phyloP scores from a whole-genome alignment of 768 basidiomycete genomes.

The Agrocybe pediades region DNA sequence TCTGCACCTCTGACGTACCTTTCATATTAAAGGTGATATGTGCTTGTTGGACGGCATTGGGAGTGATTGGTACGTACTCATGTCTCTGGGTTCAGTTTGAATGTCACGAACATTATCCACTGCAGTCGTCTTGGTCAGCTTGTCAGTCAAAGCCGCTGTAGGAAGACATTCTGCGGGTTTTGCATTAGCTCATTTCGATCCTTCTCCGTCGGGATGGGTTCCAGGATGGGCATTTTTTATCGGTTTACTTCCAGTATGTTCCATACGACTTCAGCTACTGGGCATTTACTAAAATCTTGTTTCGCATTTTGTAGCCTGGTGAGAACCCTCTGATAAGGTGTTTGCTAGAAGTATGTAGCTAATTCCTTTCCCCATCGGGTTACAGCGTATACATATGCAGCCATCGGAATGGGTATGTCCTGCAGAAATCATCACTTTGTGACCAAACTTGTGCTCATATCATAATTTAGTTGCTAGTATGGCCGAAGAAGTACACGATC shows the following conservation, averaged over 20 bases:
- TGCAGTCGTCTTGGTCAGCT: slow-evolving; percentile 54
- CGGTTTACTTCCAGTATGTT: slow-evolving; percentile 55
- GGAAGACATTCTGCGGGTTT: slow-evolving; percentile 57
- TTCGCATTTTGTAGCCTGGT: slow-evolving; percentile 30
- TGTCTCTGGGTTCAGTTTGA: too few species aligned
- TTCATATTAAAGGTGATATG: slow-evolving; percentile 45
- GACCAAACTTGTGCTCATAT: neutral
- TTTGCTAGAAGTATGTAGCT: neutral
- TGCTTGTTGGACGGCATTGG: slow-evolving; percentile 63
- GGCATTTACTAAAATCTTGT: neutral
- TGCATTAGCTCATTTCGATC: slow-evolving; percentile 60
- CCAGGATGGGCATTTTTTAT: slow-evolving; percentile 73
- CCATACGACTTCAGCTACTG: neutral
- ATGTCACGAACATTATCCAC: neutral
- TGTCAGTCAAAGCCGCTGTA: slow-evolving; percentile 57
- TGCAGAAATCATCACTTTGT: neutral
- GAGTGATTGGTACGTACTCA: slow-evolving; percentile 44
- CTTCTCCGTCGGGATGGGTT: slow-evolving; percentile 67
- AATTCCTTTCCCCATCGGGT: neutral
- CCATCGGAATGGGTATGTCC: slow-evolving; percentile 60
- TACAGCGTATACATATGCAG: slow-evolving; percentile 54
- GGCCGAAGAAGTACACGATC: slow-evolving; percentile 69
- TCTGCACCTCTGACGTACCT: neutral
- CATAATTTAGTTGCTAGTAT: slow-evolving; percentile 52
- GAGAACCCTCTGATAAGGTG: slow-evolving; percentile 3